Base-by-base conservation (phyloP, 139 green algal species). In the Chlamydomonas schloesseri region DNA sequence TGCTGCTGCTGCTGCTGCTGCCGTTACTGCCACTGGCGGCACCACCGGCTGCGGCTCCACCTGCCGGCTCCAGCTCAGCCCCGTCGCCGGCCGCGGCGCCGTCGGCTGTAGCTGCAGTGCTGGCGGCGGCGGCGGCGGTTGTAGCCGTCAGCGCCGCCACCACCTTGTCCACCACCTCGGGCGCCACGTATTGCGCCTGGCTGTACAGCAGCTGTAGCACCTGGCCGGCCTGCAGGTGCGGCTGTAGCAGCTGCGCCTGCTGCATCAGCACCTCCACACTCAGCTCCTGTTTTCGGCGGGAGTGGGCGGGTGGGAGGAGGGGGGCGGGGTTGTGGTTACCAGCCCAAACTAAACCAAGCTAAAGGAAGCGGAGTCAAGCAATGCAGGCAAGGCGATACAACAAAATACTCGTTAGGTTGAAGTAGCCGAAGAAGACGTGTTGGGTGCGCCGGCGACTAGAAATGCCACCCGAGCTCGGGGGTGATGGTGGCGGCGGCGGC, bases 261-360 rank as follows among this genome's bases (percentile, higher is more conserved):
- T 92, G 89, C 79, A 93, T 64, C 58, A 91, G 84, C 33, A 92
- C 36, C 24, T 94, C 91, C 50, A 93, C 74, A 6, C 68, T 64
- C 58, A 94, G 85, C 58, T 80, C 34, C 76, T 83, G 60, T 0
- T 5, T 5, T 5, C 6, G 42, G 6, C 6, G 8, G 42, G 42
- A 23, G 71, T 15, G 69, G 69, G 33, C 15, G 34, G 8, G 33
- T 34, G 34, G 11, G 34, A 33, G 20, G 68, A 15, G n/a, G 33
- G 68, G n/a, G n/a, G n/a, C n/a, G n/a, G n/a, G n/a, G n/a, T n/a
- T n/a, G n/a, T n/a, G n/a, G n/a, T n/a, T n/a, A n/a, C n/a, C n/a
- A n/a, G n/a, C n/a, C n/a, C n/a, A n/a, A n/a, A n/a, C n/a, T n/a
- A n/a, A n/a, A n/a, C n/a, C n/a, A n/a, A n/a, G n/a, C n/a, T n/a